A percentile compares a stretch with the other conserved stretches of the same genome.
These are phyloP conservation scores for Chlorella variabilis DNA, from an alignment of 163 green algal genomes.

Conservation along the genomic window DNA sequence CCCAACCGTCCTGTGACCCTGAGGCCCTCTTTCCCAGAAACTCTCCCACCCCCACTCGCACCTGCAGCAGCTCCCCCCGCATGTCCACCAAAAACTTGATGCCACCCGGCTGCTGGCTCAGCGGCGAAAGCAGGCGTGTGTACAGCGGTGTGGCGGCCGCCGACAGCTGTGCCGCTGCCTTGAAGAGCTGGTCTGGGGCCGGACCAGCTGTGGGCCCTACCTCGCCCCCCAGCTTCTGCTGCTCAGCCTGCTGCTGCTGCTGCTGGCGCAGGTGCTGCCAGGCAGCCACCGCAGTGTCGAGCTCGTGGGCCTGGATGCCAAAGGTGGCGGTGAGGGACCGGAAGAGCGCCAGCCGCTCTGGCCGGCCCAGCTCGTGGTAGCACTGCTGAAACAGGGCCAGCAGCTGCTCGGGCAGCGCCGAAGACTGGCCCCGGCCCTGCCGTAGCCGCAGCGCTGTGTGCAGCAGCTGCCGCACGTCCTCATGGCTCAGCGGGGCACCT, in stretches of 20 bases:
- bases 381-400: conserved; percentile 19
- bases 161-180: conserved; percentile 11
- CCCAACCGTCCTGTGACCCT: too few relatives aligned
- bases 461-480: conserved; percentile 44
- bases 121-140: conserved; percentile 42
- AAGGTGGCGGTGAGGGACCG: conserved; percentile 38
- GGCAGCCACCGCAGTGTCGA: background rate
- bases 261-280: conserved; percentile 18
- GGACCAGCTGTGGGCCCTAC: background rate
- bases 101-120: conserved; percentile 51
- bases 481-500: background rate
- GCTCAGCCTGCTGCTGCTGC: conserved; percentile 5
- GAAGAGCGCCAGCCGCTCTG: conserved; percentile 23
- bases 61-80: conserved; percentile 51
- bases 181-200: background rate
- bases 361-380: conserved; percentile 18
- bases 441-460: conserved; percentile 43
- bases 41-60: too few relatives aligned
- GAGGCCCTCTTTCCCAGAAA: too few relatives aligned
- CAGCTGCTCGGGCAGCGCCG: conserved; percentile 46
- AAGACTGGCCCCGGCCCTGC: conserved; percentile 18
- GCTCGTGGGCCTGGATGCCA: conserved; percentile 27
- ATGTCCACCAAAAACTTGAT: conserved; percentile 66
- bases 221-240: background rate
- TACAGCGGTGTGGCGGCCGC: conserved; percentile 46